A percentile compares a stretch with the other conserved stretches of the same genome.
Evolutionary conservation across 805 yeast species (phyloP).

Genomic region (Yarrowia sp.): DNA sequence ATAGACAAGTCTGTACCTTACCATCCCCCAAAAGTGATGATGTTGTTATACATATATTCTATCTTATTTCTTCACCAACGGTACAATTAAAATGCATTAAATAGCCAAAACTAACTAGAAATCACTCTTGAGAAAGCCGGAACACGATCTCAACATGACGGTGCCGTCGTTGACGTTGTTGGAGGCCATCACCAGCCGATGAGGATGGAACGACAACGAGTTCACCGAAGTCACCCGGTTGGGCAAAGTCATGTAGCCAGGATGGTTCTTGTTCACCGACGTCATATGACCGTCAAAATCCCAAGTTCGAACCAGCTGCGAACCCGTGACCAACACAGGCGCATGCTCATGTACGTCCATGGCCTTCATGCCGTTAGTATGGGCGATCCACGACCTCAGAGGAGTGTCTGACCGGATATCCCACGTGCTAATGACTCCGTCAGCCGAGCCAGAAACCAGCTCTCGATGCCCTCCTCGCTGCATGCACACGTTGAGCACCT

Average conservation of each 20-base stretch:
- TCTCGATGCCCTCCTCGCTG: conserved; percentile 96
- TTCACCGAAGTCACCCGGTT: conserved; percentile 52
- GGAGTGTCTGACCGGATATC: conserved; percentile 77
- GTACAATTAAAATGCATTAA: conserved; percentile 22
- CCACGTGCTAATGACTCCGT: conserved; percentile 85
- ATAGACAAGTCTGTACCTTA: too few relatives aligned
- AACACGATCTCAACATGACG: conserved; percentile 18
- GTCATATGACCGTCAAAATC: conserved; percentile 78
- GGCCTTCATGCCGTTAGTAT: conserved; percentile 51
- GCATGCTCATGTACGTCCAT: conserved; percentile 94
- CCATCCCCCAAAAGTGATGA: too few relatives aligned
- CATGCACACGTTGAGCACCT: conserved; percentile 81
- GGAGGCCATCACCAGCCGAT: conserved; percentile 87
- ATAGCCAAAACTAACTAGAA: conserved; percentile 19
- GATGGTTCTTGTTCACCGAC: conserved; percentile 52
- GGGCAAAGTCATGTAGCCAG: conserved; percentile 36
- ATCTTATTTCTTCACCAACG: too few relatives aligned
- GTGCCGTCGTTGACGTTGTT: conserved; percentile 45
- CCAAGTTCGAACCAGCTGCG: conserved; percentile 74
- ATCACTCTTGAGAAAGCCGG: conserved; percentile 1
- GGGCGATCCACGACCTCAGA: conserved; percentile 61
- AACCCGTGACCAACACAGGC: conserved; percentile 86
- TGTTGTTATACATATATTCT: too few relatives aligned
- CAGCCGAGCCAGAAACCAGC: conserved; percentile 70
- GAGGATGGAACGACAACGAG: conserved; percentile 80